A percentile compares a stretch with the other conserved stretches of the same genome.
phyloP scores from a whole-genome alignment of 78 protist species.

The Trichosphaerium sp. region DNA sequence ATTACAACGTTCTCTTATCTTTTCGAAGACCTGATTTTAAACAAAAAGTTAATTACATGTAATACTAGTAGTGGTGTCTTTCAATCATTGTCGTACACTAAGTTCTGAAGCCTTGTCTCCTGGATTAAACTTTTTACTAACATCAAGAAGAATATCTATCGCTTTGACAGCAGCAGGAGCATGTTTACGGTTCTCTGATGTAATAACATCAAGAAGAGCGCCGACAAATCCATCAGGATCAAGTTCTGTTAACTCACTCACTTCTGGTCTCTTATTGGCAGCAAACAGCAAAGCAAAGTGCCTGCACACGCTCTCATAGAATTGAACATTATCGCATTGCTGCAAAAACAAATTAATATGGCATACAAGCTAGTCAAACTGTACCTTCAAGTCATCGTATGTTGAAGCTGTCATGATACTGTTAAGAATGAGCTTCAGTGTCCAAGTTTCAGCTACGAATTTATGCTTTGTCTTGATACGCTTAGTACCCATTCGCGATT shows the following conservation, averaged over 20 bases:
- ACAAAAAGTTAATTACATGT: too few species aligned
- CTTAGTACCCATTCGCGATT: too few species aligned
- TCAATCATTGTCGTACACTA: too few species aligned
- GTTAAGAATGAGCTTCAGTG: too few species aligned
- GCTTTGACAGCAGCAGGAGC: not conserved
- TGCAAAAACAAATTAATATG: constrained; percentile 16
- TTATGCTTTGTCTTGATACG: too few species aligned
- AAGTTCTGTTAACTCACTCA: not conserved
- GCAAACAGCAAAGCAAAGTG: constrained; percentile 2
- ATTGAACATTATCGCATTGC: not conserved
- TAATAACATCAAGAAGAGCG: not conserved
- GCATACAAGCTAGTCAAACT: too few species aligned
- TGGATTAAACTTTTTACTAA: too few species aligned
- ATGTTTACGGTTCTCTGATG: not conserved
- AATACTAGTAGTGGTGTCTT: too few species aligned
- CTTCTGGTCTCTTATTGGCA: not conserved
- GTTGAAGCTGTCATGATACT: too few species aligned
- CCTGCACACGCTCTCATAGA: not conserved
- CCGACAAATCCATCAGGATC: not conserved
- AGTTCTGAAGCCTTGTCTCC: too few species aligned
- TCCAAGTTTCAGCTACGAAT: too few species aligned
- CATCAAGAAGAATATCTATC: not conserved
- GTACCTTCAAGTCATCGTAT: too few species aligned
- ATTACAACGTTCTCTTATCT: not conserved
- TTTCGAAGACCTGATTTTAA: not conserved